Evolutionary conservation across 2,329 filamentous ascomycete genomes (phyloP).

Genomic region (Aurifilum marmelostoma): DNA sequence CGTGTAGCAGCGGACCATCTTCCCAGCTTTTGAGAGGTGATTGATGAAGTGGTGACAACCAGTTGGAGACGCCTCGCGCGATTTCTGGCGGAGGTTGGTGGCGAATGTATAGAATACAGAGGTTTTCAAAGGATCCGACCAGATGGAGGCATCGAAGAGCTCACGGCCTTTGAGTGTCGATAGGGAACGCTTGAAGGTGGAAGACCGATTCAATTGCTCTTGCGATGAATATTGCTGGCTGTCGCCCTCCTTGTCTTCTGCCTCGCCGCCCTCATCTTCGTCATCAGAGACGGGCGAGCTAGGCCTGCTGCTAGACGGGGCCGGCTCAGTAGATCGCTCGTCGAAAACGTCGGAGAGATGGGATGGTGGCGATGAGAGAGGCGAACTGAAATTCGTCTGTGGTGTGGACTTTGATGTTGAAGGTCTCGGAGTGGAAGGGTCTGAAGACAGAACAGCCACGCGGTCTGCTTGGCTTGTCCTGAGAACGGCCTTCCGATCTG

Average conservation of each 20-base stretch:
- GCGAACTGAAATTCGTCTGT: constrained; percentile 46
- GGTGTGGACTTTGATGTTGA: constrained; percentile 30
- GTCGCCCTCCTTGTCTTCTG: constrained; percentile 15
- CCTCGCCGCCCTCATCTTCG: constrained; percentile 34
- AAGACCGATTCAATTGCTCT: constrained; percentile 36
- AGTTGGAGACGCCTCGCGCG: constrained; percentile 65
- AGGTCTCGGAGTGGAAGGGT: constrained; percentile 33
- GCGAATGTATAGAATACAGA: constrained; percentile 75
- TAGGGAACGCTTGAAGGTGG: constrained; percentile 40
- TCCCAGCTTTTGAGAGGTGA: constrained; percentile 66
- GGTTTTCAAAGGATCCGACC: constrained; percentile 68
- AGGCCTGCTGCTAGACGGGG: constrained; percentile 44
- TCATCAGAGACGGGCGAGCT: constrained; percentile 50
- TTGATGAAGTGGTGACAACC: constrained; percentile 70
- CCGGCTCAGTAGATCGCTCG: constrained; percentile 37
- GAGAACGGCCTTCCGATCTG: background rate
- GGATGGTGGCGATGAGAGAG: constrained; percentile 60
- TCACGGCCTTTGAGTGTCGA: constrained; percentile 72
- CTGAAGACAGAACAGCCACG: constrained; percentile 31
- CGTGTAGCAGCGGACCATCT: constrained; percentile 72
- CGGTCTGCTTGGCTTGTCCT: constrained; percentile 9
- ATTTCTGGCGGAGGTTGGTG: constrained; percentile 67
- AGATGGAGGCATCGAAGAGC: constrained; percentile 72
- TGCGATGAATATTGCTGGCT: constrained; percentile 35
- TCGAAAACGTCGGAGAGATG: constrained; percentile 56